Conservation (phyloP, 129 eudicot species). For the carrot (Daucus carota) region DNA sequence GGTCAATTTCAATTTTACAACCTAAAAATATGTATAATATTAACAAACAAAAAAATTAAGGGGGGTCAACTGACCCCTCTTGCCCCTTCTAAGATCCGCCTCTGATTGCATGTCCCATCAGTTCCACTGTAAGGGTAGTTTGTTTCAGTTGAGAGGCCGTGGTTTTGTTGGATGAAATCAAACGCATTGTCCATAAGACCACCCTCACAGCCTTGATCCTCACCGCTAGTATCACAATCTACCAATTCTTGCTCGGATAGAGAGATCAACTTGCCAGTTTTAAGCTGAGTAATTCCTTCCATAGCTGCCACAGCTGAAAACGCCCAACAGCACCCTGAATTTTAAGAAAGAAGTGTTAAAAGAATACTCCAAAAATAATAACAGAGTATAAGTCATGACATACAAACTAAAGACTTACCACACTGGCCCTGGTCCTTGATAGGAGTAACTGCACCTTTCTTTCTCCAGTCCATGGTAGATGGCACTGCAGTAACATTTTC, state of each 20-base stretch:
- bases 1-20: too few species aligned
- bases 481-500: background rate
- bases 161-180: slow-evolving; percentile 2
- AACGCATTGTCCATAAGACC: slow-evolving; percentile 11
- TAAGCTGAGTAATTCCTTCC: slow-evolving; percentile 10
- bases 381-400: too few species aligned
- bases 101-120: slow-evolving; percentile 5
- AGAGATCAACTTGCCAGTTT: slow-evolving; percentile 9
- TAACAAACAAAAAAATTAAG: too few species aligned
- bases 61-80: too few species aligned
- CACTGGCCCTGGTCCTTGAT: background rate
- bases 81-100: too few species aligned
- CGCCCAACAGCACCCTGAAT: background rate
- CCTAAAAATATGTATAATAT: too few species aligned
- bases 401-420: background rate
- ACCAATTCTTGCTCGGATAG: slow-evolving; percentile 6
- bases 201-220: slow-evolving; percentile 8
- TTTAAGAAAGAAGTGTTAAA: background rate
- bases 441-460: background rate
- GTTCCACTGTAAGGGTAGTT: slow-evolving; percentile 10
- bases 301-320: slow-evolving; percentile 4
- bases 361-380: too few species aligned
- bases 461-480: slow-evolving; percentile 2
- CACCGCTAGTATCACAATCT: slow-evolving; percentile 9
- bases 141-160: slow-evolving; percentile 3